Percentiles rank a stretch among this genome's conserved stretches.
phyloP scores from a whole-genome alignment of 1,139 yeast species.

The Torulaspora globosa region DNA sequence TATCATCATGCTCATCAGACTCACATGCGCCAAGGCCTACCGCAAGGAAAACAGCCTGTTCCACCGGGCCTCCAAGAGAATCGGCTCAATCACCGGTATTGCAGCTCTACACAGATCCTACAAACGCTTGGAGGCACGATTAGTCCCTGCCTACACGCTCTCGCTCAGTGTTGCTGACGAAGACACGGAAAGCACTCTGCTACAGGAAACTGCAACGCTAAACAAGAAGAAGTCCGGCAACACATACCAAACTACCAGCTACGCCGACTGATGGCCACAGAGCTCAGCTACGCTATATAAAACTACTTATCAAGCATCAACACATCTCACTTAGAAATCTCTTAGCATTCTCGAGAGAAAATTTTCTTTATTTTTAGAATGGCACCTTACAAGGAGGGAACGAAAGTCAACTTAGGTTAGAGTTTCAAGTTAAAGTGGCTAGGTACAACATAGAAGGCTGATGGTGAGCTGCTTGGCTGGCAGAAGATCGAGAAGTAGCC shows the following conservation, averaged over 20 bases:
- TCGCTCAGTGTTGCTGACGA: neutral
- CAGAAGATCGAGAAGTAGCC: neutral
- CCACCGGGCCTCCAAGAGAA: constrained; percentile 8
- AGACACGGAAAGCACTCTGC: neutral
- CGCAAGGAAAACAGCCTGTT: constrained; percentile 9
- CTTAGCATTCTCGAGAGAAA: constrained; percentile 6
- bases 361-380: constrained; percentile 7
- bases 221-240: constrained; percentile 3
- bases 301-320: neutral
- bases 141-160: constrained; percentile 1
- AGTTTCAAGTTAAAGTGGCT: no score
- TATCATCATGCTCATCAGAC: constrained; percentile 50
- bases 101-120: constrained; percentile 9
- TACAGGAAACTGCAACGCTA: constrained; percentile 3
- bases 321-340: neutral
- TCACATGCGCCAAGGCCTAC: constrained; percentile 16
- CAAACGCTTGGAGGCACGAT: constrained; percentile 9
- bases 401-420: no score
- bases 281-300: neutral
- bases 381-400: neutral
- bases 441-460: neutral
- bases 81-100: constrained; percentile 19
- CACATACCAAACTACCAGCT: constrained; percentile 2
- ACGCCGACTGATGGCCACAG: neutral
- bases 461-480: neutral